A percentile compares a stretch with the other conserved stretches of the same genome.
Evolutionary conservation across 805 yeast species (phyloP).

Genomic region (Monosporozyma yasuniensis): DNA sequence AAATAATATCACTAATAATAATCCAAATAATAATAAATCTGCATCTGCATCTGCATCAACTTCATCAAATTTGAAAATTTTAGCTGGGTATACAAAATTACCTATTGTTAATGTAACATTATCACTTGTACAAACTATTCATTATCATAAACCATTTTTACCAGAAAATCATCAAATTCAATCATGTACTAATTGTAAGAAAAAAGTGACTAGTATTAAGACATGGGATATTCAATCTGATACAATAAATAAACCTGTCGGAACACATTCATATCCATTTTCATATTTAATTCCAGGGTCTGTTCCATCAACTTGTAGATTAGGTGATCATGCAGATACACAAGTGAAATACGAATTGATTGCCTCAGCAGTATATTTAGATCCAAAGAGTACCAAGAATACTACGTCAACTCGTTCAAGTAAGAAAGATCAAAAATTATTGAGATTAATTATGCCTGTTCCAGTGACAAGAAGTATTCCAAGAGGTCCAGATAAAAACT

Average conservation of each 20-base stretch:
- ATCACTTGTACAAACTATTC: slow-evolving; percentile 62
- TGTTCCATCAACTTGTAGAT: slow-evolving; percentile 61
- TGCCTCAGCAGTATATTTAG: slow-evolving; percentile 46
- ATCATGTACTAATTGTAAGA: slow-evolving; percentile 51
- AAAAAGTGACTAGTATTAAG: slow-evolving; percentile 54
- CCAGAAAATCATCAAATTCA: slow-evolving; percentile 40
- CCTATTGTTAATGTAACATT: slow-evolving; percentile 52
- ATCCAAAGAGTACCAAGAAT: slow-evolving; percentile 14
- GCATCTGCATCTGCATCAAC: slow-evolving; percentile 12
- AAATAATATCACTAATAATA: neutral
- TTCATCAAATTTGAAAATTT: slow-evolving; percentile 22
- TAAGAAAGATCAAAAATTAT: slow-evolving; percentile 28
- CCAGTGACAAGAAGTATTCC: slow-evolving; percentile 68
- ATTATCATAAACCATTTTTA: slow-evolving; percentile 56
- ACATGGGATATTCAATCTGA: slow-evolving; percentile 76
- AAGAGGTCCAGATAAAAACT: slow-evolving; percentile 76
- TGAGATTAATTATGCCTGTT: slow-evolving; percentile 50
- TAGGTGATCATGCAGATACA: slow-evolving; percentile 46
- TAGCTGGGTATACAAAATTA: slow-evolving; percentile 35
- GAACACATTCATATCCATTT: slow-evolving; percentile 84
- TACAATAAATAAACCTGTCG: slow-evolving; percentile 49
- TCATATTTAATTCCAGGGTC: slow-evolving; percentile 83
- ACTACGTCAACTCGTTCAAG: neutral
- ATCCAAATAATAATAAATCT: neutral
- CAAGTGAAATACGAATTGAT: slow-evolving; percentile 64